Conservation (phyloP, 495 filamentous ascomycete species). For the Penicillium cosmopolitanum region DNA sequence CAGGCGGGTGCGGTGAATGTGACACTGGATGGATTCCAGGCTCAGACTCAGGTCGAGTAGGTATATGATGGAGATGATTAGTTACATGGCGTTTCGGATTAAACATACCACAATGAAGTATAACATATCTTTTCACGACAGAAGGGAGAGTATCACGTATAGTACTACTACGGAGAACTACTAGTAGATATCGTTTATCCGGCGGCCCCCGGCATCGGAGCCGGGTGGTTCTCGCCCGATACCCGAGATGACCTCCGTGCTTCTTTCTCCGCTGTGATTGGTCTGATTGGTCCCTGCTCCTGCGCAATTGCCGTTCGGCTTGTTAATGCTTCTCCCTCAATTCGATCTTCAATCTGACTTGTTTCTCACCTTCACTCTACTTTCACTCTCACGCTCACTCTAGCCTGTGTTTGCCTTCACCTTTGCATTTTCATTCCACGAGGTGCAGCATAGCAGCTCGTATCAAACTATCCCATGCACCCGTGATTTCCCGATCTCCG, state of each 20-base stretch:
- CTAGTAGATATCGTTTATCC: slow-evolving; percentile 22
- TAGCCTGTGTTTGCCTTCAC: neutral
- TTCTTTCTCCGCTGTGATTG: too few species aligned
- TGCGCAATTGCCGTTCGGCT: slow-evolving; percentile 2
- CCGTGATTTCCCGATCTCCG: slow-evolving; percentile 11
- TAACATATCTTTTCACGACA: neutral
- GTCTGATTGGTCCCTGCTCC: too few species aligned
- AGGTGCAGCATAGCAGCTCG: neutral
- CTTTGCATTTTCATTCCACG: neutral
- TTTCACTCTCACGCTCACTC: neutral
- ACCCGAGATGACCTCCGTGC: slow-evolving; percentile 6
- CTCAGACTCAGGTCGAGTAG: slow-evolving; percentile 39
- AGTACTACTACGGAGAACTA: too few species aligned
- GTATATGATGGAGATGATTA: slow-evolving; percentile 2
- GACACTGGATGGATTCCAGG: slow-evolving; percentile 76
- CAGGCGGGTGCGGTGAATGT: slow-evolving; percentile 91
- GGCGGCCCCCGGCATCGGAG: slow-evolving; percentile 41
- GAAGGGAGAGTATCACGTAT: neutral
- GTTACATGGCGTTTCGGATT: slow-evolving; percentile 21
- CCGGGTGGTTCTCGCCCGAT: slow-evolving; percentile 41
- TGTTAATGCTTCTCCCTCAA: slow-evolving; percentile 27
- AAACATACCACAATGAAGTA: slow-evolving; percentile 9
- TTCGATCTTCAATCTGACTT: slow-evolving; percentile 13
- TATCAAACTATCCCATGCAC: neutral
- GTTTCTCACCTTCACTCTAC: neutral